Percentiles rank a stretch among this genome's conserved stretches.
Evolutionary conservation across 2,329 filamentous ascomycete genomes (phyloP).

Genomic region (Exophiala sp.): DNA sequence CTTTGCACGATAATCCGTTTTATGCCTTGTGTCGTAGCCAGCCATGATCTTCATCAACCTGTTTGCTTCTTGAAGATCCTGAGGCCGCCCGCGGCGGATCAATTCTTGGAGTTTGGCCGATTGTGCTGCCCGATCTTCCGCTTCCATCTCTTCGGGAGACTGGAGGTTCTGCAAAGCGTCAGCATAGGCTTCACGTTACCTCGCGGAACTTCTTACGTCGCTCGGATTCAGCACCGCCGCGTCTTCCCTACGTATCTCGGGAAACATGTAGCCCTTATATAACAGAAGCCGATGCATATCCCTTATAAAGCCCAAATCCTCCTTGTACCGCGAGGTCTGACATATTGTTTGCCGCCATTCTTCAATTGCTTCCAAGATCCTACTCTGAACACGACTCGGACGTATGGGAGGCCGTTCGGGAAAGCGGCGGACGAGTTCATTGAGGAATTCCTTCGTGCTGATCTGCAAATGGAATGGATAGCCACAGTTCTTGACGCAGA

Average conservation of each 20-base stretch:
- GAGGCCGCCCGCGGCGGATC: conserved; percentile 82
- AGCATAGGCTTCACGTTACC: conserved; percentile 23
- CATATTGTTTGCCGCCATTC: conserved; percentile 99
- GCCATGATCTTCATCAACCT: conserved; percentile 99
- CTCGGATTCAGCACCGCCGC: conserved; percentile 94
- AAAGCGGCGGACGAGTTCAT: conserved; percentile 93
- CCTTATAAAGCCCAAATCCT: conserved; percentile 89
- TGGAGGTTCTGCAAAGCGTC: conserved; percentile 66
- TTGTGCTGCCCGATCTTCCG: conserved; percentile 88
- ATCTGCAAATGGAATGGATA: conserved; percentile 99
- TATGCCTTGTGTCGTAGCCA: conserved; percentile 88
- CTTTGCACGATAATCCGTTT: conserved; percentile 96
- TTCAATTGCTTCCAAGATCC: conserved; percentile 92
- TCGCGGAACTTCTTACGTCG: conserved; percentile 58
- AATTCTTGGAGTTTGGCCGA: conserved; percentile 97
- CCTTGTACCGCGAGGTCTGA: conserved; percentile 94
- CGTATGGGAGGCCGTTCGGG: conserved; percentile 87
- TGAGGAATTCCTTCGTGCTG: conserved; percentile 96
- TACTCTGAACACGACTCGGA: conserved; percentile 76
- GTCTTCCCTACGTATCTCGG: conserved; percentile 85
- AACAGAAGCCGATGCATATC: conserved; percentile 95
- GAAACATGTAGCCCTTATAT: conserved; percentile 96
- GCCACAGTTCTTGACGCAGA: conserved; percentile 99
- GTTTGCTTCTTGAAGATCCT: conserved; percentile 94
- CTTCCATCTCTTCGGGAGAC: conserved; percentile 97